Evolutionary conservation across 139 green algal genomes (phyloP).

Genomic region (Deuterostichococcus epilithicus): DNA sequence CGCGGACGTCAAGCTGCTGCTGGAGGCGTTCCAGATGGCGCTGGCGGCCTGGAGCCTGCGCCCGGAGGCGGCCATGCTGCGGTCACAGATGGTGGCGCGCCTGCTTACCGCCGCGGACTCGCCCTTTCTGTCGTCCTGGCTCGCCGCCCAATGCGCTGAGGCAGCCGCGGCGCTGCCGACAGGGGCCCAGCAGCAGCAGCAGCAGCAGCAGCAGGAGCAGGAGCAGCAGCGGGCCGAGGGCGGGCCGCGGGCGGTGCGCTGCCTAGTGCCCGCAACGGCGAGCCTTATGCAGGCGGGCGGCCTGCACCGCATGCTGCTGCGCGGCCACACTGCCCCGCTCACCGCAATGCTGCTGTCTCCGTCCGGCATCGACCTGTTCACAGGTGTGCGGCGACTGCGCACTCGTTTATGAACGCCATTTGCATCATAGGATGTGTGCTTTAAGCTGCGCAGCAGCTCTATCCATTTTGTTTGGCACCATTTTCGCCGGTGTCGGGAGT

Average conservation of each 20-base stretch:
- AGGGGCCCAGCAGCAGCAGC: not conserved
- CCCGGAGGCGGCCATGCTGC: constrained; percentile 57
- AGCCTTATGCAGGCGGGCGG: constrained; percentile 77
- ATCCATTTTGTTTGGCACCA: too few relatives aligned
- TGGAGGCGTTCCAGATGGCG: constrained; percentile 79
- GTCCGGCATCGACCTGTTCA: constrained; percentile 70
- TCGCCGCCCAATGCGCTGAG: not conserved
- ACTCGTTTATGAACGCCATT: too few relatives aligned
- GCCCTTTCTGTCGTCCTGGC: constrained; percentile 3
- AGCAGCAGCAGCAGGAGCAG: constrained; percentile 3
- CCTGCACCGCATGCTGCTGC: constrained; percentile 71
- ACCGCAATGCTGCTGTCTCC: constrained; percentile 61
- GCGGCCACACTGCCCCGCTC: constrained; percentile 57
- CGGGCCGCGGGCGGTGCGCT: constrained; percentile 9
- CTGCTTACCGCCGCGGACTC: constrained; percentile 51
- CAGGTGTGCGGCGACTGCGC: constrained; percentile 16
- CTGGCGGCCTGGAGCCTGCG: constrained; percentile 56
- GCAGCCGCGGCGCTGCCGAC: not conserved
- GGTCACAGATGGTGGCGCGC: constrained; percentile 66
- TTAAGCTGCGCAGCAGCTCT: too few relatives aligned
- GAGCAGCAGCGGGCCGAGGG: not conserved
- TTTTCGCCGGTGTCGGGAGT: too few relatives aligned
- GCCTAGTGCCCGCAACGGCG: constrained; percentile 51
- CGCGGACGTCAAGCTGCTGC: constrained; percentile 41
- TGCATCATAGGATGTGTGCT: too few relatives aligned